Percentiles rank a stretch among this genome's conserved stretches.
Evolutionary conservation across 75 land plant genomes (phyloP).

Genomic region (Sequoia sempervirens): DNA sequence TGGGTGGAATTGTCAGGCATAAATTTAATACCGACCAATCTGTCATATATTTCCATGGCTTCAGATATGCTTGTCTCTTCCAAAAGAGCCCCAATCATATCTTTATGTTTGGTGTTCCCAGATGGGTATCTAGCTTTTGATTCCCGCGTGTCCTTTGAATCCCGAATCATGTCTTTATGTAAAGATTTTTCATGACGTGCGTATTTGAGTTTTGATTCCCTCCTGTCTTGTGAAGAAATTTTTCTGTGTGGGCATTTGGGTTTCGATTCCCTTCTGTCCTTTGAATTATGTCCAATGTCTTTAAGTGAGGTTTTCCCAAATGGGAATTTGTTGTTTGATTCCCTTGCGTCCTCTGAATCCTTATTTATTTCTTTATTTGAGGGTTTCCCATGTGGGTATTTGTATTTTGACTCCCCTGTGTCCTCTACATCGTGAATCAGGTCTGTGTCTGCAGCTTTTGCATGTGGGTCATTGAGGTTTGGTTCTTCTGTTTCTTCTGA

Average conservation of each 20-base stretch:
- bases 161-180: background rate
- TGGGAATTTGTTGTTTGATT: background rate
- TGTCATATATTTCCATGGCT: conserved; percentile 3
- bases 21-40: background rate
- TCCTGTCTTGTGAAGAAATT: background rate
- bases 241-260: background rate
- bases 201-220: background rate
- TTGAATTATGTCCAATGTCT: background rate
- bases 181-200: background rate
- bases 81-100: background rate
- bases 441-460: background rate
- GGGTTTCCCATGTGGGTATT: background rate
- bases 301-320: background rate
- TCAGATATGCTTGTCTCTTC: background rate
- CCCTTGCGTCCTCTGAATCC: background rate
- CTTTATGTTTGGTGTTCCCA: background rate
- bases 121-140: background rate
- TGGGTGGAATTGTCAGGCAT: background rate
- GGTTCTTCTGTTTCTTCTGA: background rate
- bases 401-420: background rate
- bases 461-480: background rate
- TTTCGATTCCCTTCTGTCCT: background rate
- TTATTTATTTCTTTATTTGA: background rate
- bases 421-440: background rate
- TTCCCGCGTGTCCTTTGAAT: background rate